These are phyloP conservation scores for Candida quercuum DNA, from an alignment of 805 yeast genomes.

Conservation along the genomic window DNA sequence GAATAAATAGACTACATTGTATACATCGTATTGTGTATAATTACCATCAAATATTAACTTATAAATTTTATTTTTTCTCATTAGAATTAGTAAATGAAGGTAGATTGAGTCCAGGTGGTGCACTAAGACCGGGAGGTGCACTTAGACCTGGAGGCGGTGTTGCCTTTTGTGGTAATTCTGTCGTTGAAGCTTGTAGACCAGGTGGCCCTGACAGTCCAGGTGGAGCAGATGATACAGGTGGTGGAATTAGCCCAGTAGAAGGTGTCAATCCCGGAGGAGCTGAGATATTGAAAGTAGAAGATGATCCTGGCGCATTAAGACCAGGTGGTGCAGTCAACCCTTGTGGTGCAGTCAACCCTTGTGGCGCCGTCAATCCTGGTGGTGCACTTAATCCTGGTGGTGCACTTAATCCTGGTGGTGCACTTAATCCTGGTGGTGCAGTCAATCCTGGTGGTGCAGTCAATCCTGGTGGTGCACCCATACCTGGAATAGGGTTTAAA, in stretches of 20 bases:
- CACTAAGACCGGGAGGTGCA: neutral
- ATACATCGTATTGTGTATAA: no score
- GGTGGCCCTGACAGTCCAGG: constrained; percentile 5
- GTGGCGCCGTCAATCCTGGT: constrained; percentile 3
- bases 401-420: constrained; percentile 13
- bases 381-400: constrained; percentile 10
- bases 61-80: neutral
- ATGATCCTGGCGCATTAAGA: constrained; percentile 8
- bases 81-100: constrained; percentile 1
- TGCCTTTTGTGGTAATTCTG: neutral
- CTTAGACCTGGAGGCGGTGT: constrained; percentile 8
- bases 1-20: constrained; percentile 11
- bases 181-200: neutral
- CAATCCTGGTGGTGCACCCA: constrained; percentile 23
- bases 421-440: constrained; percentile 9
- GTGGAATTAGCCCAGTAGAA: constrained; percentile 12
- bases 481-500: no score
- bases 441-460: constrained; percentile 14
- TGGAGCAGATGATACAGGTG: constrained; percentile 14
- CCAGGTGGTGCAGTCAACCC: neutral
- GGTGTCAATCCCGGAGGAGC: constrained; percentile 14
- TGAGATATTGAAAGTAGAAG: no score
- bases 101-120: constrained; percentile 6
- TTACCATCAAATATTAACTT: neutral
- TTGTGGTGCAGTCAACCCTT: neutral